Conservation (phyloP, 345 rosid species). For the Eucalyptus erythrocorys region DNA sequence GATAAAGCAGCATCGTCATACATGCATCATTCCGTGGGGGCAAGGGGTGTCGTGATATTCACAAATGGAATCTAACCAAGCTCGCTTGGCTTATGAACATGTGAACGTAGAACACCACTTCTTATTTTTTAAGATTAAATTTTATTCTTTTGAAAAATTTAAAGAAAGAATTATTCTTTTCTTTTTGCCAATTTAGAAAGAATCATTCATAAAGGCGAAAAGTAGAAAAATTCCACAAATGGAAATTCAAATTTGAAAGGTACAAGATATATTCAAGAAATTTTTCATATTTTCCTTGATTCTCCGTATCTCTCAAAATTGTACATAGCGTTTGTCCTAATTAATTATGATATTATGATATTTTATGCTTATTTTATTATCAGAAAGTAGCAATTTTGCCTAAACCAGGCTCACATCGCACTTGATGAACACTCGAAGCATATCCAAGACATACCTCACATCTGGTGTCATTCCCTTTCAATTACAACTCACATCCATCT, state of each 20-base stretch:
- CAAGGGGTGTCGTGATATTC: not conserved
- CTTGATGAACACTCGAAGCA: not conserved
- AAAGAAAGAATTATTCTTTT: not conserved
- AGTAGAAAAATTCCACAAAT: not conserved
- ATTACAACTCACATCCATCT: not conserved
- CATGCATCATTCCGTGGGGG: not conserved
- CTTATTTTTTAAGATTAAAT: not conserved
- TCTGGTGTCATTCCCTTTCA: not conserved
- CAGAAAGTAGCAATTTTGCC: not conserved
- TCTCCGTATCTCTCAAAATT: not conserved
- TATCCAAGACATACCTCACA: not conserved
- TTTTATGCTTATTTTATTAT: not conserved
- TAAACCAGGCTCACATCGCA: not conserved
- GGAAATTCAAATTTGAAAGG: not conserved
- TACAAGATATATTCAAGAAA: not conserved
- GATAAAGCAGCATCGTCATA: not conserved
- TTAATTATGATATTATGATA: not conserved
- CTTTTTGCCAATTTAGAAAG: not conserved
- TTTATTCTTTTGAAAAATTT: not conserved
- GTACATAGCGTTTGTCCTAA: accelerated
- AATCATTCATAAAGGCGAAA: accelerated
- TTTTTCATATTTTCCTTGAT: not conserved
- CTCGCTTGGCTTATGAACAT: not conserved
- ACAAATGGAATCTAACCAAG: not conserved
- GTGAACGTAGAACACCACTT: accelerated